These are phyloP conservation scores for Cyclotella choctawhatcheeana DNA, from an alignment of 108 stramenopile species.

Conservation along the genomic window DNA sequence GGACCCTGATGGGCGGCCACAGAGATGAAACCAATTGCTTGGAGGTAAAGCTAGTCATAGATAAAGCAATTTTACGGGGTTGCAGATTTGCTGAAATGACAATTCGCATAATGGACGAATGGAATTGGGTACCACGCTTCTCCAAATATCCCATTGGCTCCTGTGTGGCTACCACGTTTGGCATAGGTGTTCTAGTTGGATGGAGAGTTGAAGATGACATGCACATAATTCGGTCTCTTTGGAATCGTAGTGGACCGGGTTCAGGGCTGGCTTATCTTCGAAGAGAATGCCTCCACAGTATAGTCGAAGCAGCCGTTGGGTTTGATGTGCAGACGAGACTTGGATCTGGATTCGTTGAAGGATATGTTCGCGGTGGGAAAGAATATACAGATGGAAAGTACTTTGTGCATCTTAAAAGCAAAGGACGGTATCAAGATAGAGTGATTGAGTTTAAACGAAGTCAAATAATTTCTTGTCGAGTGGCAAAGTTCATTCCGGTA, in stretches of 20 bases:
- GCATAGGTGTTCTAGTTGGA: slow-evolving; percentile 86
- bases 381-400: slow-evolving; percentile 64
- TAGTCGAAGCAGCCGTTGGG: slow-evolving; percentile 79
- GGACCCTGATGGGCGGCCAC: slow-evolving; percentile 9
- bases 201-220: slow-evolving; percentile 91
- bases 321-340: slow-evolving; percentile 74
- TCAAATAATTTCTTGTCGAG: slow-evolving; percentile 71
- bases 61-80: slow-evolving; percentile 78
- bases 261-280: slow-evolving; percentile 71
- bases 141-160: slow-evolving; percentile 88
- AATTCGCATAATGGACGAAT: slow-evolving; percentile 79
- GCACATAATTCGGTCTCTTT: slow-evolving; percentile 83
- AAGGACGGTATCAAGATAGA: slow-evolving; percentile 39
- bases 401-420: slow-evolving; percentile 51
- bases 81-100: slow-evolving; percentile 79
- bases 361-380: slow-evolving; percentile 64
- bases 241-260: slow-evolving; percentile 77
- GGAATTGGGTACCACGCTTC: slow-evolving; percentile 78
- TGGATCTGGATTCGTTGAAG: slow-evolving; percentile 68
- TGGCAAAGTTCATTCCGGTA: slow-evolving; percentile 81
- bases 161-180: slow-evolving; percentile 85
- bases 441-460: slow-evolving; percentile 58
- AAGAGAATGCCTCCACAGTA: slow-evolving; percentile 67
- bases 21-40: slow-evolving; percentile 68
- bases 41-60: slow-evolving; percentile 73